Percentiles rank a stretch among this genome's conserved stretches.
phyloP scores from a whole-genome alignment of 2,329 filamentous ascomycete genomes.

The Aspergillus pseudotamarii region DNA sequence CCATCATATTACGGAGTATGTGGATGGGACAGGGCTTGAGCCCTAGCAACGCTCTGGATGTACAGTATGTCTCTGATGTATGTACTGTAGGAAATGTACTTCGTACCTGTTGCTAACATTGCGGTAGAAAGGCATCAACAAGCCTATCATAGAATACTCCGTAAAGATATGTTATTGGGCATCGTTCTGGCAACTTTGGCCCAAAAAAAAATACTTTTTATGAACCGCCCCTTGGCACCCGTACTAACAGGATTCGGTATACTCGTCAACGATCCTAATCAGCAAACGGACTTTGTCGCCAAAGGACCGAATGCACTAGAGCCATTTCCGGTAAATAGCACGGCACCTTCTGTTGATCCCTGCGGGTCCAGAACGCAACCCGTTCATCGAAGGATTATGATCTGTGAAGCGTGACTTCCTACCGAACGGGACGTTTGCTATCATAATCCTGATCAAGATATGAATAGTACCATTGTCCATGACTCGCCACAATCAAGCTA shows the following conservation, averaged over 20 bases:
- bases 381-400: neutral
- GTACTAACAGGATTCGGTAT: conserved; percentile 17
- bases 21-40: neutral
- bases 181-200: neutral
- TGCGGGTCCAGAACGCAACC: neutral
- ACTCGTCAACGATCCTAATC: conserved; percentile 16
- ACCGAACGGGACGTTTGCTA: neutral
- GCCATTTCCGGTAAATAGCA: neutral
- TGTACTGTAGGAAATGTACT: too few species aligned
- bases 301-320: neutral
- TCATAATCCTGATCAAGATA: neutral
- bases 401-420: neutral
- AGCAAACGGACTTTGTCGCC: neutral
- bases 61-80: neutral
- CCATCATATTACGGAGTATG: neutral
- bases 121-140: too few species aligned
- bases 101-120: too few species aligned
- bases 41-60: neutral
- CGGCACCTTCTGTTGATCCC: neutral
- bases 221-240: conserved; percentile 8
- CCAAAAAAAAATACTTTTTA: neutral
- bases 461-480: neutral
- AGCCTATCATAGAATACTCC: neutral
- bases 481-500: neutral
- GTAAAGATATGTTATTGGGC: neutral